Percentiles rank a stretch among this genome's conserved stretches.
phyloP scores from a whole-genome alignment of 495 filamentous ascomycete genomes.

The Neurospora tetraspora region DNA sequence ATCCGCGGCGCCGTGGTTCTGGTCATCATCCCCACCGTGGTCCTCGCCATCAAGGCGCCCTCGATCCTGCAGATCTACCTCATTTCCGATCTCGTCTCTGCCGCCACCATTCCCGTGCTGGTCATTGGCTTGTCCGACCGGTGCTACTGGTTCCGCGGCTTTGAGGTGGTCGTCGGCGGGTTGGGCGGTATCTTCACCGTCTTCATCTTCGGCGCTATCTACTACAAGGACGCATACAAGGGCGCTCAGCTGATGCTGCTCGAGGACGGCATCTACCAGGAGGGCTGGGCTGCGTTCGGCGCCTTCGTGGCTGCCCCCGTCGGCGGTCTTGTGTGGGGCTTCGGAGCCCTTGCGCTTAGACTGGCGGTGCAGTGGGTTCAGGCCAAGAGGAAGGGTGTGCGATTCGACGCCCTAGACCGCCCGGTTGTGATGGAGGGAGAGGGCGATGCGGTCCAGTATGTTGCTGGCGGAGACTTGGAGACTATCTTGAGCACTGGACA shows the following conservation, averaged over 20 bases:
- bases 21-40: constrained; percentile 58
- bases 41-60: constrained; percentile 60
- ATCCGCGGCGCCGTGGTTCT: constrained; percentile 55
- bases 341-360: constrained; percentile 46
- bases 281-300: constrained; percentile 68
- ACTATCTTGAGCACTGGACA: constrained; percentile 15
- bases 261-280: constrained; percentile 56
- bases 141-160: constrained; percentile 63
- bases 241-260: constrained; percentile 59
- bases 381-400: constrained; percentile 40
- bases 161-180: constrained; percentile 62
- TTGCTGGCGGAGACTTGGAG: constrained; percentile 1
- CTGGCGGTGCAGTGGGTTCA: constrained; percentile 39
- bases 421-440: constrained; percentile 24
- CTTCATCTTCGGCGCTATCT: constrained; percentile 65
- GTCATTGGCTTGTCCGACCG: constrained; percentile 51
- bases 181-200: constrained; percentile 63
- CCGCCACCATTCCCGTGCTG: constrained; percentile 57
- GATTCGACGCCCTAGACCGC: constrained; percentile 55
- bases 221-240: constrained; percentile 50
- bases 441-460: constrained; percentile 13
- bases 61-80: constrained; percentile 67
- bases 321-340: constrained; percentile 60
- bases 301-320: constrained; percentile 70
- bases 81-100: constrained; percentile 63